These are phyloP conservation scores for Fusarium verticillioides DNA, from an alignment of 2,329 filamentous ascomycete species.

Conservation along the genomic window DNA sequence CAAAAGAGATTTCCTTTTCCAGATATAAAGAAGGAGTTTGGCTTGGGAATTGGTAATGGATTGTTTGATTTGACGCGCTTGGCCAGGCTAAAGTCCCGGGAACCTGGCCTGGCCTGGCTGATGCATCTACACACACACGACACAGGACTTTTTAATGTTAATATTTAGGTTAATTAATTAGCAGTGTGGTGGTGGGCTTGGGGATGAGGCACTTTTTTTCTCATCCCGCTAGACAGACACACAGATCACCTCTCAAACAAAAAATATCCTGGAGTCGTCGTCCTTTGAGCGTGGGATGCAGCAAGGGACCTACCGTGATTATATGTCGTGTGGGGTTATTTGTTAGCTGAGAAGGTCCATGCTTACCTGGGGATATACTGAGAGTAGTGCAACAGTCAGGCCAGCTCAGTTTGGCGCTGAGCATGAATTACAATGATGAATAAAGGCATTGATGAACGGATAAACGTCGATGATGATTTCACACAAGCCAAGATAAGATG, in stretches of 20 bases:
- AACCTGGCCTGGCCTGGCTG: background rate
- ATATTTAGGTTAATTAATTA: slow-evolving; percentile 16
- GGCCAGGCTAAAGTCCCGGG: slow-evolving; percentile 19
- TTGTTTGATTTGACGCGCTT: slow-evolving; percentile 28
- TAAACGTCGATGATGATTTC: slow-evolving; percentile 36
- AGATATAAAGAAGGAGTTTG: slow-evolving; percentile 23
- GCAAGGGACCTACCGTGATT: slow-evolving; percentile 3
- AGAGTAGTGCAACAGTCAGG: slow-evolving; percentile 9
- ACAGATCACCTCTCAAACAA: background rate
- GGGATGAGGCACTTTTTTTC: slow-evolving; percentile 7
- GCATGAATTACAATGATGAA: background rate
- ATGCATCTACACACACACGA: slow-evolving; percentile 10
- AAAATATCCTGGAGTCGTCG: background rate
- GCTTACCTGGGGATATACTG: background rate
- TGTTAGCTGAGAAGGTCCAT: slow-evolving; percentile 12
- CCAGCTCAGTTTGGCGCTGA: slow-evolving; percentile 24
- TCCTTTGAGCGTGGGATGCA: slow-evolving; percentile 4
- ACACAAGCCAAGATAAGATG: slow-evolving; percentile 36
- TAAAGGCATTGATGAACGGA: slow-evolving; percentile 2
- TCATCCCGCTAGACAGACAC: background rate
- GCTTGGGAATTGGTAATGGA: slow-evolving; percentile 38
- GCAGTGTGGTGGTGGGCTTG: background rate
- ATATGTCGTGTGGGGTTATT: slow-evolving; percentile 17
- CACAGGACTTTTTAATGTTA: slow-evolving; percentile 9
- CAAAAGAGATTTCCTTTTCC: slow-evolving; percentile 26